phyloP scores from a whole-genome alignment of 140 eudicot species.

The Ambrosia hybrid region DNA sequence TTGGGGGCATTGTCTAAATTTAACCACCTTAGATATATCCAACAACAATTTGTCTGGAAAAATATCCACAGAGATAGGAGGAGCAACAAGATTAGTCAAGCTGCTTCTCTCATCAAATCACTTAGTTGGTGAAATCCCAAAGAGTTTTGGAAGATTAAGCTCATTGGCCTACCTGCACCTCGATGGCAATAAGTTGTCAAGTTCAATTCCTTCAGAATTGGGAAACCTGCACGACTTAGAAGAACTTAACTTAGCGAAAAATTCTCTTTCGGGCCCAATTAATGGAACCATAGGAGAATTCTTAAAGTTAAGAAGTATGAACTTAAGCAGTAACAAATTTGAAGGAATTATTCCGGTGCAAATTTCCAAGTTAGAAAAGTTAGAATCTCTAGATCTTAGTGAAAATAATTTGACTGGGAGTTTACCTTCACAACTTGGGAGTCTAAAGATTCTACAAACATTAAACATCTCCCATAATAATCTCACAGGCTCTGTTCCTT shows the following conservation, averaged over 20 bases:
- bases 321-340: background rate
- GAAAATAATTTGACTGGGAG: background rate
- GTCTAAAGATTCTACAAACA: constrained; percentile 15
- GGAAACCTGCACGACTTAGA: constrained; percentile 23
- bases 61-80: constrained; percentile 32
- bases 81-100: constrained; percentile 20
- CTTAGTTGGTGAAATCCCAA: constrained; percentile 41
- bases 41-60: constrained; percentile 38
- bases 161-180: constrained; percentile 26
- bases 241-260: constrained; percentile 34
- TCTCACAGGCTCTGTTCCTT: constrained; percentile 2
- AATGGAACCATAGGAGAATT: constrained; percentile 15
- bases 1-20: constrained; percentile 40
- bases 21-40: constrained; percentile 32
- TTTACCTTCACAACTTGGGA: constrained; percentile 25
- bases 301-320: background rate
- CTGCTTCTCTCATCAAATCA: constrained; percentile 25
- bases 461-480: constrained; percentile 8
- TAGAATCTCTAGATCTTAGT: constrained; percentile 5
- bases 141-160: constrained; percentile 26
- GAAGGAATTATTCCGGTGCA: background rate
- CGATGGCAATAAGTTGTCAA: constrained; percentile 30
- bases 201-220: constrained; percentile 39
- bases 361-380: background rate
- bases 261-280: constrained; percentile 39